Base-by-base conservation (phyloP, 2,329 filamentous ascomycete species). In the Teratosphaeria epicoccoides region DNA sequence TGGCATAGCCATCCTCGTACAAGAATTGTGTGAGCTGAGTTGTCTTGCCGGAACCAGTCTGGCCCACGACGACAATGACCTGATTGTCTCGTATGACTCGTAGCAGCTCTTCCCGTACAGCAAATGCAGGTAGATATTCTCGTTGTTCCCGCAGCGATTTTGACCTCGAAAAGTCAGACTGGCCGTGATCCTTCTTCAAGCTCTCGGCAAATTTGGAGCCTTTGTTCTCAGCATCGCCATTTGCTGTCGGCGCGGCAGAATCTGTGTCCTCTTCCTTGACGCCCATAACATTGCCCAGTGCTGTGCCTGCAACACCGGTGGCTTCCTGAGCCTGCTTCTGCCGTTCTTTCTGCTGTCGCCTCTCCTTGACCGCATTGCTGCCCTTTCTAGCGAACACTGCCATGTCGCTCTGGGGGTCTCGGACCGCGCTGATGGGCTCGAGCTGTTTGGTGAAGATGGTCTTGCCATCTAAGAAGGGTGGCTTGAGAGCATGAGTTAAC, bases 381-480 rank as follows among this genome's bases (percentile, higher is more conserved):
- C 93, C 93, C 67, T 96, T 96, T 43, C 91, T 81, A 71, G 89
- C 95, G 62, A 97, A 97, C 1, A 98, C 90, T 1, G 93, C 93
- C 93, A 98, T 95, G 65, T 98, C 93, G 66, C 94, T 98, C 70
- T 97, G 91, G 24, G 87, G 84, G 67, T 98, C 93, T 49, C 86
- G 81, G 12, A 98, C 87, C 0, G 93, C 94, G 0, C 91, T 88
- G 1, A 98, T 87, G 0, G 93, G 94, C 53, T 98, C 93, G 22
- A 97, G 69, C 68, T 98, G 94, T 69, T 96, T 97, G 3, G 93
- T 98, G 67, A 98, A 98, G 52, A 98, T 86, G 20, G 85, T 97
- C 61, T 89, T 83, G 23, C 93, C 93, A 70, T 98, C 91, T 46
- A 98, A 73, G 64, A 98, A 98, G 0, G 93, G 94, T 9, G 93